Conservation (phyloP, 1,139 yeast species). For the Candida neerlandica region DNA sequence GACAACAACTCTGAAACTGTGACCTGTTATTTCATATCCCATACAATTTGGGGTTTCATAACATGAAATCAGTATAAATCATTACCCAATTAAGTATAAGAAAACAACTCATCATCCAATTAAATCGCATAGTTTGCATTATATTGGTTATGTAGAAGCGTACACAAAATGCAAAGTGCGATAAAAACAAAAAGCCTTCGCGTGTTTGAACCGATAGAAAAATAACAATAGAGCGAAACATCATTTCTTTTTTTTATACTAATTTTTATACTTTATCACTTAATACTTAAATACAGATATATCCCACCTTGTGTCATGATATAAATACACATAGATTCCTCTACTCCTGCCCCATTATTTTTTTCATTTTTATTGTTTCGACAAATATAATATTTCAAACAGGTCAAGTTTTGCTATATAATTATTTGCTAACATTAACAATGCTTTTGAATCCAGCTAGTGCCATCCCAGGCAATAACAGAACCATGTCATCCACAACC, state of each 20-base stretch:
- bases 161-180: too few species aligned
- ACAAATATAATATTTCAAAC: too few species aligned
- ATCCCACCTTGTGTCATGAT: background rate
- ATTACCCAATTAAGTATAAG: too few species aligned
- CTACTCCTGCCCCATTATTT: background rate
- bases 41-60: too few species aligned
- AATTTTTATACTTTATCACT: background rate
- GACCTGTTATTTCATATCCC: too few species aligned
- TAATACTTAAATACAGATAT: background rate
- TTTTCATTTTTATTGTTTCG: background rate
- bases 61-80: too few species aligned
- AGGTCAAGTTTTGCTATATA: background rate
- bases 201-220: background rate
- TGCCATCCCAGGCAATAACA: constrained; percentile 6
- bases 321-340: background rate
- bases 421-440: background rate
- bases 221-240: constrained; percentile 1
- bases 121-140: too few species aligned
- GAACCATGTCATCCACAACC: constrained; percentile 4
- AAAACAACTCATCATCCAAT: too few species aligned
- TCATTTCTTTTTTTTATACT: background rate
- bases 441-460: constrained; percentile 16
- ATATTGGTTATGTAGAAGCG: too few species aligned
- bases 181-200: background rate
- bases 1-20: too few species aligned